Conservation (phyloP, 2,329 filamentous ascomycete genomes). For the Daldinia sp. region DNA sequence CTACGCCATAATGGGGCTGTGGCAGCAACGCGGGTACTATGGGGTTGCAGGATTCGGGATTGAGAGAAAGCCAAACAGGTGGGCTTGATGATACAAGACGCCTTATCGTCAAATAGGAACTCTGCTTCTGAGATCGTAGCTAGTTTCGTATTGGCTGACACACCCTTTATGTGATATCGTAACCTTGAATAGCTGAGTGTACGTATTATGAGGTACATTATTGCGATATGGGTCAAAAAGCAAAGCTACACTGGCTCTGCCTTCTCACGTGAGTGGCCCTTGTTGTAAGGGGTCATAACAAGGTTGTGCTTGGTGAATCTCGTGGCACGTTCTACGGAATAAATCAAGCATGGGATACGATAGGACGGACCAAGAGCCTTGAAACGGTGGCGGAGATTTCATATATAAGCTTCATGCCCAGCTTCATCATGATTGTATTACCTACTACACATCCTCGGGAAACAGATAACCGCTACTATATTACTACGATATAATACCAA, state of each 20-base stretch:
- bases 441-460: background rate
- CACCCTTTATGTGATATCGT: background rate
- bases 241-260: background rate
- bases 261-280: background rate
- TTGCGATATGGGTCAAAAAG: background rate
- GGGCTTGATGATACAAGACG: background rate
- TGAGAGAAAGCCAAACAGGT: background rate
- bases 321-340: background rate
- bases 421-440: background rate
- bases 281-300: background rate
- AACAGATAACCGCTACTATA: background rate
- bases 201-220: background rate
- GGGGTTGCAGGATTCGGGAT: background rate
- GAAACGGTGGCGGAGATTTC: background rate
- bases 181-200: background rate
- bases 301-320: background rate
- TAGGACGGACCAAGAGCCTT: background rate
- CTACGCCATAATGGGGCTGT: background rate
- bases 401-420: constrained; percentile 2
- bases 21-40: background rate
- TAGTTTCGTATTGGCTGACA: background rate
- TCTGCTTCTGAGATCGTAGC: background rate
- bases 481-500: background rate
- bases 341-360: background rate
- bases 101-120: background rate